Percentiles rank a stretch among this genome's conserved stretches.
These are phyloP conservation scores for Cochliopodium minus DNA, from an alignment of 208 protist species.

Conservation along the genomic window DNA sequence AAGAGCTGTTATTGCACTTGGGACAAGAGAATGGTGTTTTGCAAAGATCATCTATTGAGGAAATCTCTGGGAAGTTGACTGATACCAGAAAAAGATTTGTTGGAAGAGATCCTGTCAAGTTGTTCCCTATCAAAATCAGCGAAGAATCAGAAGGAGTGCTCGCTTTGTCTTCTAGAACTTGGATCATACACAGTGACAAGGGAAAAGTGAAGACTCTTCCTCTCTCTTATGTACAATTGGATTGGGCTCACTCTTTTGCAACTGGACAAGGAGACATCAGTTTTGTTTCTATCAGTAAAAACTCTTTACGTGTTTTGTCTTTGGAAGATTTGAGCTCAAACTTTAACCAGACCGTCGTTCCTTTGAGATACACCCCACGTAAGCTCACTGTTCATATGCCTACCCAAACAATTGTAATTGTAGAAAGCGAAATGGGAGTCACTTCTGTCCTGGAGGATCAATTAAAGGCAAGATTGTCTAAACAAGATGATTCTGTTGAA, in stretches of 20 bases:
- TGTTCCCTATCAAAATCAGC: constrained; percentile 20
- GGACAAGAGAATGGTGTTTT: constrained; percentile 60
- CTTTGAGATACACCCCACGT: constrained; percentile 49
- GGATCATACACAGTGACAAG: constrained; percentile 45
- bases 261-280: constrained; percentile 55
- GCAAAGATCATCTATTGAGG: constrained; percentile 42
- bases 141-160: constrained; percentile 35
- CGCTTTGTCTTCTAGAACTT: constrained; percentile 51
- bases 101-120: constrained; percentile 24
- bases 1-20: constrained; percentile 39
- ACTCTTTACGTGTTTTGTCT: constrained; percentile 33
- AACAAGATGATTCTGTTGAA: too few relatives aligned
- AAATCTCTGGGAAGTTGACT: constrained; percentile 36
- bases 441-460: too few relatives aligned
- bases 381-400: constrained; percentile 36
- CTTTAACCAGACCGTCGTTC: constrained; percentile 45
- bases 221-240: constrained; percentile 44
- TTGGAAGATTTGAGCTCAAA: constrained; percentile 34
- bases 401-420: constrained; percentile 33
- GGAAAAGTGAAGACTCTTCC: constrained; percentile 33
- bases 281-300: constrained; percentile 31
- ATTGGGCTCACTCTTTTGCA: constrained; percentile 40
- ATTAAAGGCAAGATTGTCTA: too few relatives aligned
- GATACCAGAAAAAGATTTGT: constrained; percentile 41
- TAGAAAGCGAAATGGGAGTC: constrained; percentile 62